phyloP scores from a whole-genome alignment of 2,329 filamentous ascomycete genomes.

The Aspergillus versicolor region DNA sequence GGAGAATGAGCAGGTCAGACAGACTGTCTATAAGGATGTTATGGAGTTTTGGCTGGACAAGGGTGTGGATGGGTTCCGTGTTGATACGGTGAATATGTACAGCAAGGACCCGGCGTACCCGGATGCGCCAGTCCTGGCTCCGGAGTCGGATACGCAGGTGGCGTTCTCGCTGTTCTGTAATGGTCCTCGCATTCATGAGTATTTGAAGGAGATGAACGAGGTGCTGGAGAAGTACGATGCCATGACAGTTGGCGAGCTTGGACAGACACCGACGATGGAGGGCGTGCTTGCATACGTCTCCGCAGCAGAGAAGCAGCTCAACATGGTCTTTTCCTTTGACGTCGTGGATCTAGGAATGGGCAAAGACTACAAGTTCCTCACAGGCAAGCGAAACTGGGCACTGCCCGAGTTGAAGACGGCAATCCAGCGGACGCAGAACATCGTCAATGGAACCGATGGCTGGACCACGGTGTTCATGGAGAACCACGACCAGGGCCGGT shows the following conservation, averaged over 20 bases:
- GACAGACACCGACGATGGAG: slow-evolving; percentile 52
- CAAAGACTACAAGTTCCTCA: not conserved
- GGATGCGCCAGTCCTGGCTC: slow-evolving; percentile 35
- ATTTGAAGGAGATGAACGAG: slow-evolving; percentile 52
- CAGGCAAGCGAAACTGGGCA: not conserved
- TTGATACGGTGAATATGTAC: slow-evolving; percentile 72
- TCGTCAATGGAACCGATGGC: slow-evolving; percentile 57
- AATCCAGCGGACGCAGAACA: slow-evolving; percentile 56
- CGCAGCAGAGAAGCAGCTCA: not conserved
- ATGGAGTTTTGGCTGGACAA: slow-evolving; percentile 77
- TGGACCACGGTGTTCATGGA: slow-evolving; percentile 66
- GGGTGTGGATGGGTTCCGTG: slow-evolving; percentile 70
- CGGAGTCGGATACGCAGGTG: slow-evolving; percentile 56
- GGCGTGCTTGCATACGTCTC: slow-evolving; percentile 46
- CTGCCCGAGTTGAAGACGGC: slow-evolving; percentile 48
- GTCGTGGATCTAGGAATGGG: no score
- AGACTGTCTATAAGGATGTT: slow-evolving; percentile 64
- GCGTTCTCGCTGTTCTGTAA: slow-evolving; percentile 48
- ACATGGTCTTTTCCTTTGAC: no score
- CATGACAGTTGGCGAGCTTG: slow-evolving; percentile 62
- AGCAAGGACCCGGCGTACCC: slow-evolving; percentile 61
- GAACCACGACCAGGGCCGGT: slow-evolving; percentile 65
- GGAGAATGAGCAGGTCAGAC: slow-evolving; percentile 66
- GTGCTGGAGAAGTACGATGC: slow-evolving; percentile 57
- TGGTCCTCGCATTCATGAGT: slow-evolving; percentile 59